Evolutionary conservation across 2,329 filamentous ascomycete species (phyloP), one percentile per base, ranked within the genome.

Genomic region (Talaromyces piceae): DNA sequence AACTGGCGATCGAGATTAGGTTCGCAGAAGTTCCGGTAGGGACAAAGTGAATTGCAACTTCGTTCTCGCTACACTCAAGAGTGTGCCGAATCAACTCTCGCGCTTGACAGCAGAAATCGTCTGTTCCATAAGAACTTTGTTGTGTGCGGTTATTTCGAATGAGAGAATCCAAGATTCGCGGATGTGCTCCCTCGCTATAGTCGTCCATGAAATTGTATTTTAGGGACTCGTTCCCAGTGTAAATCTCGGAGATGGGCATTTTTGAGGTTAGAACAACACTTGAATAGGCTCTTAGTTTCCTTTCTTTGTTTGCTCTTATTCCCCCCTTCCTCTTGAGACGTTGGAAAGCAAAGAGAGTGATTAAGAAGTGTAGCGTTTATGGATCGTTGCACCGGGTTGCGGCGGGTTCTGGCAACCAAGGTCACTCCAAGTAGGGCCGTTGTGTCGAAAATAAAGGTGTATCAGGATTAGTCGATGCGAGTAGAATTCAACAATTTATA

Each of bases 21-120:
- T 78, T 78, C 27, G 76, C 75, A 0, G 75, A 75, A 0, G 75
- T 78, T 11, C 75, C 75, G 49, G 73, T 77, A 1, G 76, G 75
- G 0, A 78, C 76, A 47, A 78, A 78, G 59, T 75, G 75, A 50
- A 78, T 67, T 41, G 71, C 72, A 0, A 75, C 73, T 22, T 68
- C 65, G 22, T 75, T 69, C 3, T 62, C 60, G 12, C 59, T 54
- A 37, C 59, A 56, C 9, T 59, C 49, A 20, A 69, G 57, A 26
- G 59, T 61, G 2, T 59, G 44, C 30, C 72, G 67, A 45, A 78
- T 76, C 26, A 70, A 60, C 41, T 67, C 61, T 1, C 72, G 63
- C 0, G 75, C 75, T 12, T 70, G 59, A 13, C 67, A 61, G 56
- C 67, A 70, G 56, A 73, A 76, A 2, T 71, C 61, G 47, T 78